Evolutionary conservation across 371 early-diverging fungal genomes (phyloP).

Genomic region (Modicella reniformis): DNA sequence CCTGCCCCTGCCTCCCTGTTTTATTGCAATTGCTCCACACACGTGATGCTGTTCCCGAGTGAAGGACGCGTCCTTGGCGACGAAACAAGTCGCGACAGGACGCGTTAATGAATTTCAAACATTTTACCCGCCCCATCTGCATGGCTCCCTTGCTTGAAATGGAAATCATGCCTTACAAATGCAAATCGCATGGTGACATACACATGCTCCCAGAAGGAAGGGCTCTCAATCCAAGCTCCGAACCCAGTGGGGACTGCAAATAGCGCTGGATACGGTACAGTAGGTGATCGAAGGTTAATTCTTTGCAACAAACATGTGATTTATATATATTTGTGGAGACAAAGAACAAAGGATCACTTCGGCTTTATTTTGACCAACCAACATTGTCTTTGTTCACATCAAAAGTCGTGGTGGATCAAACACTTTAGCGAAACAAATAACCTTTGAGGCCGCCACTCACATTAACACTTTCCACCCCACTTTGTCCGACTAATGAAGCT

Average conservation of each 20-base stretch:
- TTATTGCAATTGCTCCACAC: no score
- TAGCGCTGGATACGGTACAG: background rate
- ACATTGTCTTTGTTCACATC: background rate
- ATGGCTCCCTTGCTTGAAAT: slow-evolving; percentile 3
- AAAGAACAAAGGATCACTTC: background rate
- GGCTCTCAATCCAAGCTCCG: background rate
- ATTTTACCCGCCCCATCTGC: slow-evolving; percentile 7
- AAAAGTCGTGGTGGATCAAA: no score
- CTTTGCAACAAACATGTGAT: no score
- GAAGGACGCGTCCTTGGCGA: background rate
- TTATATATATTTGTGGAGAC: background rate
- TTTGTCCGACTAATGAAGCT: no score
- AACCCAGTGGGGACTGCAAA: background rate
- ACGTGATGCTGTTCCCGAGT: background rate
- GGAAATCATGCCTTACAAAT: slow-evolving; percentile 15
- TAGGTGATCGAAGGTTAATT: no score
- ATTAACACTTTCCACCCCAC: no score
- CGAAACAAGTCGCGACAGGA: background rate
- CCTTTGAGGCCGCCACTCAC: background rate
- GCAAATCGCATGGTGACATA: no score
- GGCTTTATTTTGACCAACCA: slow-evolving; percentile 25
- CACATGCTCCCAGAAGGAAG: no score
- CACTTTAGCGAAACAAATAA: no score
- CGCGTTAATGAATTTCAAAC: slow-evolving; percentile 2
- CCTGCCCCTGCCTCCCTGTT: background rate